These are phyloP conservation scores for Lichtheimia hyalospora DNA, from an alignment of 371 early-diverging fungal genomes.

Conservation along the genomic window DNA sequence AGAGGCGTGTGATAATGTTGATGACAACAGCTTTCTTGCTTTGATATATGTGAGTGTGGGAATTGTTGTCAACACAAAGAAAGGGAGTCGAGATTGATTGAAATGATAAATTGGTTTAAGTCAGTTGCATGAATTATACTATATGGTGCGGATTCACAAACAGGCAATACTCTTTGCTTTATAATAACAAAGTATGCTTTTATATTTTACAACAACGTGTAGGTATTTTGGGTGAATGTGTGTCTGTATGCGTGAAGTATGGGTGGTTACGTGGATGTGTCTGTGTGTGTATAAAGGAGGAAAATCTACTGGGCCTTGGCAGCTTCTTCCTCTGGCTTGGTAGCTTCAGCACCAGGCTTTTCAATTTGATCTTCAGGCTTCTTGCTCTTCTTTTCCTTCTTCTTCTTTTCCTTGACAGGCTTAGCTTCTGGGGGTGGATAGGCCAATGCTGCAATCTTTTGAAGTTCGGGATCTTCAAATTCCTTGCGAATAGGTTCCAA, in stretches of 20 bases:
- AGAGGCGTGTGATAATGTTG: too few relatives aligned
- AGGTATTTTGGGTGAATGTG: neutral
- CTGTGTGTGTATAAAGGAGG: neutral
- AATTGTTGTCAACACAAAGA: too few relatives aligned
- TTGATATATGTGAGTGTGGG: too few relatives aligned
- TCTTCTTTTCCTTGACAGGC: constrained; percentile 20
- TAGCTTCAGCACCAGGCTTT: neutral
- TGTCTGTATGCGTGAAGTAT: neutral
- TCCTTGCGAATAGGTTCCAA: constrained; percentile 91
- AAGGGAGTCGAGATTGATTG: too few relatives aligned
- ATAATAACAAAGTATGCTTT: neutral
- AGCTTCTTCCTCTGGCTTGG: neutral
- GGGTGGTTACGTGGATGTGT: neutral
- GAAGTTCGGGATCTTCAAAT: constrained; percentile 69
- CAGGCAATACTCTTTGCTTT: neutral
- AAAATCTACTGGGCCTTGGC: neutral
- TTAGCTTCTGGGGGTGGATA: constrained; percentile 61
- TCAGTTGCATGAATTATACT: too few relatives aligned
- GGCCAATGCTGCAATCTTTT: constrained; percentile 61
- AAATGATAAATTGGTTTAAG: too few relatives aligned
- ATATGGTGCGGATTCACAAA: too few relatives aligned
- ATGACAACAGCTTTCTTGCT: too few relatives aligned
- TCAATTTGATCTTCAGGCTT: neutral
- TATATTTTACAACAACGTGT: neutral
- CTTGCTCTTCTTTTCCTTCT: constrained; percentile 15